Evolutionary conservation across 371 early-diverging fungal genomes (phyloP), one percentile per base, ranked within the genome.

Genomic region (Catenaria anguillulae): DNA sequence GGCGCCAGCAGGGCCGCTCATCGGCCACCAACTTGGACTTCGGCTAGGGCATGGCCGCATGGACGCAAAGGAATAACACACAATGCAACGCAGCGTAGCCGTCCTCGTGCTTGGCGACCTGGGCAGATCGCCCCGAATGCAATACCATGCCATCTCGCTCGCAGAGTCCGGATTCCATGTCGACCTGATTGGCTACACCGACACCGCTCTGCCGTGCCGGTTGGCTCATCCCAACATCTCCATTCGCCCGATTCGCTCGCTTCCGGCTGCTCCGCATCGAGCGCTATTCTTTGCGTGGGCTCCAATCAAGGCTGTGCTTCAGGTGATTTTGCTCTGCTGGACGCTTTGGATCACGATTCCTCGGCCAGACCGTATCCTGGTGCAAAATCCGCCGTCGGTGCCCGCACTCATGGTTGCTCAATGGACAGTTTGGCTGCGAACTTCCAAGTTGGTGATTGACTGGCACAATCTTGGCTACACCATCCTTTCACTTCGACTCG

Each of bases 381-480:
- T 95, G 21, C 95, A 94, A 81, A 96, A 92, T 67, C 97, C 95
- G 36, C 96, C 97, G 0, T 84, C 95, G 2, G 85, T 97, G 55
- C 97, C 97, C 1, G 91, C 93, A 2, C 76, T 97, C 42, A 55
- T 81, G 5, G 76, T 95, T 56, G 87, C 79, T 37, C 86, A 83
- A 42, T 35, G 82, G 4, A 74, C 88, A 33, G 73, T 78, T 40
- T 74, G 71, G 46, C 29, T 88, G 17, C 81, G 83, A 15, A 73
- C 80, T 33, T 72, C 84, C 5, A 73, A 77, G 60, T 70, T 97
- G 10, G 74, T 95, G 60, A 89, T 95, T 62, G 97, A 97, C 71
- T 97, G 96, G 97, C 97, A 97, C 71, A 97, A 97, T 71, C 90
- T 92, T 71, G 97, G 95, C 10, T 86, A 84, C 67, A 82, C 93